Evolutionary conservation across 371 early-diverging fungal genomes (phyloP).

Genomic region (Cokeromyces recurvatus): DNA sequence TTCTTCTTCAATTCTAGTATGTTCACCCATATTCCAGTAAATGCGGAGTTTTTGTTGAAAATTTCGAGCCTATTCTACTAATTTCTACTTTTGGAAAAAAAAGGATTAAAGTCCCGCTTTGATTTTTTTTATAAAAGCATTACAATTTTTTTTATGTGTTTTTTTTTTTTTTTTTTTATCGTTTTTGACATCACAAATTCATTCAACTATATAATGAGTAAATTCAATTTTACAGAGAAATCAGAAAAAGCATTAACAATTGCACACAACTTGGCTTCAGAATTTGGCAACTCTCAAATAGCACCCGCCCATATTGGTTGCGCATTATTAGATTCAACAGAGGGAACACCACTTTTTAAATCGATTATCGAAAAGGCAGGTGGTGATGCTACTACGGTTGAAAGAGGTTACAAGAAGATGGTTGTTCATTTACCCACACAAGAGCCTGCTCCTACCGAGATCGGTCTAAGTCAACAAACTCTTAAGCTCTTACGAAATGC

Average conservation of each 20-base stretch:
- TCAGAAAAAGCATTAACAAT: slow-evolving; percentile 58
- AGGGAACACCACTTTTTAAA: slow-evolving; percentile 58
- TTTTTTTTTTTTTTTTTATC: too few species aligned
- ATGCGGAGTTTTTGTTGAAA: too few species aligned
- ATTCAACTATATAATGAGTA: slow-evolving; percentile 34
- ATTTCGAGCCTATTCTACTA: too few species aligned
- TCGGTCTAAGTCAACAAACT: slow-evolving; percentile 60
- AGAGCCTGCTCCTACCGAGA: slow-evolving; percentile 77
- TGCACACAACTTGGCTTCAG: slow-evolving; percentile 74
- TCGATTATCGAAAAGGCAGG: slow-evolving; percentile 79
- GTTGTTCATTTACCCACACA: slow-evolving; percentile 83
- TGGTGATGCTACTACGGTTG: slow-evolving; percentile 68
- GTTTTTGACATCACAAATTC: too few species aligned
- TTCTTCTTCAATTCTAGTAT: too few species aligned
- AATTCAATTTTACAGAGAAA: slow-evolving; percentile 89
- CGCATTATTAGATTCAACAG: slow-evolving; percentile 75
- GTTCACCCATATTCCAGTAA: too few species aligned
- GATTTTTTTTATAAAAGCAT: too few species aligned
- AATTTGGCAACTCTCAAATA: slow-evolving; percentile 74
- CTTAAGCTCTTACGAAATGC: slow-evolving; percentile 65
- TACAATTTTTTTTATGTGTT: too few species aligned
- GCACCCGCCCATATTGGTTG: slow-evolving; percentile 78
- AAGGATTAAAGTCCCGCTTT: too few species aligned
- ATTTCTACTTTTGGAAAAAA: too few species aligned
- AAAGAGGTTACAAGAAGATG: slow-evolving; percentile 72